Base-by-base conservation (phyloP, 148 eudicot genomes). In the Pouteria glomerata region DNA sequence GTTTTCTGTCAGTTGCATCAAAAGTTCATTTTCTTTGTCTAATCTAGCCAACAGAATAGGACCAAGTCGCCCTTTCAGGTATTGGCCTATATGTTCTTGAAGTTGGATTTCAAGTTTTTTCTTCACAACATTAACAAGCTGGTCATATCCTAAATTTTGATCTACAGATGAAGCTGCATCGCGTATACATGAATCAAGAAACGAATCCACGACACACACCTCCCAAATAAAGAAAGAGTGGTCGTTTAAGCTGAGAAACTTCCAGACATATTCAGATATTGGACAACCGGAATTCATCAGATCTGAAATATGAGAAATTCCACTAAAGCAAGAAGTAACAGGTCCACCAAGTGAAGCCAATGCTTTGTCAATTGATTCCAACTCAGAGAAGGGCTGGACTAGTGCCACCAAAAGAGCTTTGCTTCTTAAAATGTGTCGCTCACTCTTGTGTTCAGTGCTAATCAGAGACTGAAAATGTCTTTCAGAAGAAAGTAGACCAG, bases 171-270 rank as follows among this genome's bases (percentile, higher is more conserved):
- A 81, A 69, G 96, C 87, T 60, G 84, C 88, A 78, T 85, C 82
- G 77, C 83, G 92, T 63, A 87, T 78, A 72, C 87, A 84, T 48
- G 88, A 80, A 85, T 90, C 96, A 83, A 95, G 96, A 79, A 95
- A 70, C 55, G 75, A 85, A 82, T 88, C 92, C 74, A 92, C 72
- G 56, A 92, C 78, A 72, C 83, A 83, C 71, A 95, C 86, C 81
- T 92, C 92, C 99, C 99, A 95, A 37, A 87, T 82, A 80, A 95
- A 95, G 75, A 88, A 95, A 64, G 90, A 89, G 59, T 78, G 87
- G 52, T 63, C 84, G 77, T 73, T 81, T 56, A 88, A 66, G 73
- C 82, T 84, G 63, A 90, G 80, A 59, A 92, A 87, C 61, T 87
- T 89, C 99, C 96, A 95, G 76, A 88, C 72, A 76, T 79, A 87